Evolutionary conservation across 768 basidiomycete genomes (phyloP), one percentile per base, ranked within the genome.

Genomic region (Mycena rebaudengoi): DNA sequence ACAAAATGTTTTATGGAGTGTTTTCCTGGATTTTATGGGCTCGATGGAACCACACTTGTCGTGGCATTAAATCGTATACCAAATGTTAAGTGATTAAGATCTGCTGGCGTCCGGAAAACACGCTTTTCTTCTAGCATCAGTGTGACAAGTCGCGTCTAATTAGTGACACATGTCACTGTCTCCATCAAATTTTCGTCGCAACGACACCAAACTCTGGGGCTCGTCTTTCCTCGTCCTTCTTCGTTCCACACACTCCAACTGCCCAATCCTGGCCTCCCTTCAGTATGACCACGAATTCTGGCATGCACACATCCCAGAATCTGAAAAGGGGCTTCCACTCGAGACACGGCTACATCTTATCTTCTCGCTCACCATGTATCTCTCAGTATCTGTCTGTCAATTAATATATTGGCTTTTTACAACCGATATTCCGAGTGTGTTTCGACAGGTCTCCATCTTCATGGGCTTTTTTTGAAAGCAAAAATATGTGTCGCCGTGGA

Each of bases 331-430:
- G 26, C 46, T 59, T 20, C 5, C 56, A 26, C 25, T 49, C 2
- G 48, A 51, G 41, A 20, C 26, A 2, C 52, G 64, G 16, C 33
- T 65, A 3, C 64, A 66, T 7, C 53, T 66, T 21, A 51, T 66
- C 26, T 66, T 66, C 52, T 66, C 60, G 29, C 45, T 66, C 23
- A 33, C 20, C 14, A 32, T 60, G n/a, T 62, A 44, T n/a, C 52
- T 66, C 12, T 53, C 51, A 7, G 44, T 61, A 14, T 54, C 55
- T 18, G 25, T 58, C 16, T 30, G 45, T 14, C 29, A 64, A 43
- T 48, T 57, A 45, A 23, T 64, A n/a, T 18, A 49, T 26, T 64
- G 46, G 33, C 8, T 58, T 25, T 64, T 64, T 48, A 48, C 45
- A 28, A 64, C 45, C 40, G 44, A 64, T 8, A 57, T 64, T 21